Conservation (phyloP, 2,329 filamentous ascomycete genomes). For the Blastomyces gilchristii region DNA sequence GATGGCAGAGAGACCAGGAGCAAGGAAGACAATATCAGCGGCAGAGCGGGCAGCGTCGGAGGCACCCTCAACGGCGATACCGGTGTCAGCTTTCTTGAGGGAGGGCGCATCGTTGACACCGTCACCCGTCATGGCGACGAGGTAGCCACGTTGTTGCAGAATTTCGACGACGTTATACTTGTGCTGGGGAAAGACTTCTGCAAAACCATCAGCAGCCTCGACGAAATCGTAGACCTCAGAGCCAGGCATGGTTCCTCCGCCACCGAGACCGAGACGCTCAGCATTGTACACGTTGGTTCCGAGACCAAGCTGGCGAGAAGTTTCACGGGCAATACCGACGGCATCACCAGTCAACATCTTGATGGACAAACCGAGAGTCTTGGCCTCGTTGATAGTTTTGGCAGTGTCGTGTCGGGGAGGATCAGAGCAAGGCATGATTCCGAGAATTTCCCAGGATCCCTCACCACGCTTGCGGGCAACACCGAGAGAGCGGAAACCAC, state of each 20-base stretch:
- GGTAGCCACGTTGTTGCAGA: conserved; percentile 82
- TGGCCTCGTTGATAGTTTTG: conserved; percentile 82
- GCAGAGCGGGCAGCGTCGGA: conserved; percentile 85
- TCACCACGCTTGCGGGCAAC: conserved; percentile 81
- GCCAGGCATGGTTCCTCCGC: conserved; percentile 83
- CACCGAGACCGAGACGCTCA: conserved; percentile 81
- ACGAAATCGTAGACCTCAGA: conserved; percentile 94
- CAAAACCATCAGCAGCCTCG: conserved; percentile 88
- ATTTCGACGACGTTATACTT: conserved; percentile 94
- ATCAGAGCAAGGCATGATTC: conserved; percentile 90
- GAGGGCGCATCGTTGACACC: conserved; percentile 91
- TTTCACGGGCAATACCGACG: conserved; percentile 85
- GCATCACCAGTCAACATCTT: conserved; percentile 96
- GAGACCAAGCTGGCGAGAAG: conserved; percentile 79
- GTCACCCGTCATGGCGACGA: conserved; percentile 93
- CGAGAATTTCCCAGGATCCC: conserved; percentile 78
- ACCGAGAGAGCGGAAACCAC: conserved; percentile 89
- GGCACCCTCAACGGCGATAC: conserved; percentile 87
- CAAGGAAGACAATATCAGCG: conserved; percentile 88
- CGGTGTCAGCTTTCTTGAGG: conserved; percentile 90
- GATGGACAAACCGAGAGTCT: conserved; percentile 75
- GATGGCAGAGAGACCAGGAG: conserved; percentile 80
- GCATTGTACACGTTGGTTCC: conserved; percentile 91
- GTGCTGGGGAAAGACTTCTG: conserved; percentile 89
- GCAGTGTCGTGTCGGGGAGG: conserved; percentile 84